Base-by-base conservation (phyloP, 1,139 yeast species). In the Debaryomyces sp. region DNA sequence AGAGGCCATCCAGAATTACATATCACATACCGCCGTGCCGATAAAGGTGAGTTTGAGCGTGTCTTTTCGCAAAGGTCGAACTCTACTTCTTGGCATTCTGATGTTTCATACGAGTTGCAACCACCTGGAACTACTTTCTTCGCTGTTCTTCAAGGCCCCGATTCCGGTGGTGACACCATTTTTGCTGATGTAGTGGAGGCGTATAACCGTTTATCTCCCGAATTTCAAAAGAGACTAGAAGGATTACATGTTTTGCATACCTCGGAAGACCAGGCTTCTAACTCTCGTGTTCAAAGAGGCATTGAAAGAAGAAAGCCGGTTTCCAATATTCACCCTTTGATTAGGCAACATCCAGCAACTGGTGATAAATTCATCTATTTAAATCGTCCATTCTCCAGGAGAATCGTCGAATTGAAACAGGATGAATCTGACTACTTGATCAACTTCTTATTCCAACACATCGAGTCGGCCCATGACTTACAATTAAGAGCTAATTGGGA, bases 401-500 rank as follows among this genome's bases (percentile, higher is more conserved):
- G 73, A 51, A 70, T 71, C 48, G 75, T 70, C 37, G 75, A 74
- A 2, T 62, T 71, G 50, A 63, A 66, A 52, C 67, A 67, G 26
- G 71, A 56, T 30, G 77, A 72, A 54, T 66, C 71, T 9, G 55
- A 59, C 9, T 34, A 56, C 23, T 61, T 72, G 40, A 70, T 72
- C 56, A 68, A 71, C 38, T 68, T 70, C 55, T 66, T 72, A 54
- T 71, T 52, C 53, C 46, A 55, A 7, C 57, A 71, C 17, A 69
- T 58, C 45, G 77, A 72, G 56, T 69, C 63, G 56, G 66, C 70
- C 55, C 60, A 66, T 52, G 76, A 71, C 50, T 70, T 71, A 43
- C 85, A 81, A 60, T 83, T 79, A 33, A 66, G 85, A 56, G 79
- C 80, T 67, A 78, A 71, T 56, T 81, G 86, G 85, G 71, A 71